These are phyloP conservation scores for Sabuloglossum arenarium DNA, from an alignment of 495 filamentous ascomycete genomes.

Conservation along the genomic window DNA sequence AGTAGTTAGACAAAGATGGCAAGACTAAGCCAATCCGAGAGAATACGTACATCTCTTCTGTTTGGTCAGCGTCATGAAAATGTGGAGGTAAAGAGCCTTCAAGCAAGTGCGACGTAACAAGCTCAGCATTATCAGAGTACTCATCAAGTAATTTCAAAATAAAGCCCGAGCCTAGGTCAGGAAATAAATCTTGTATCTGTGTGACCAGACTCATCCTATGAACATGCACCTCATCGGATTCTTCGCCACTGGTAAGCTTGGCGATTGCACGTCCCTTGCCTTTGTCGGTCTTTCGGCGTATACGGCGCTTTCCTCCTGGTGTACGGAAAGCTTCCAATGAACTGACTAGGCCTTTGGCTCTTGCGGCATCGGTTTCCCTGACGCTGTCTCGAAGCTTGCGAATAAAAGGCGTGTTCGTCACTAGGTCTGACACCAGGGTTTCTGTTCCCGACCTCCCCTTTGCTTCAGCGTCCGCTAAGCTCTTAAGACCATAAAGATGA, in stretches of 20 bases:
- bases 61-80: constrained; percentile 32
- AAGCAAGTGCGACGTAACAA: constrained; percentile 63
- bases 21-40: background rate
- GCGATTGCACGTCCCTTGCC: constrained; percentile 38
- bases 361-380: constrained; percentile 14
- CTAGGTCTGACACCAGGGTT: constrained; percentile 37
- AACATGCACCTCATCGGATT: constrained; percentile 35
- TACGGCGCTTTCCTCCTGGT: constrained; percentile 27
- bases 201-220: constrained; percentile 68
- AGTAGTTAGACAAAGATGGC: constrained; percentile 13
- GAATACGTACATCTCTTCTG: constrained; percentile 27
- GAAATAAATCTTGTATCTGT: constrained; percentile 84
- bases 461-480: constrained; percentile 32
- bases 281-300: constrained; percentile 32
- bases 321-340: constrained; percentile 27
- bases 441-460: constrained; percentile 8
- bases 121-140: constrained; percentile 57
- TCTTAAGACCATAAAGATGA: constrained; percentile 62
- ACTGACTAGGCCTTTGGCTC: constrained; percentile 36
- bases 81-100: constrained; percentile 54
- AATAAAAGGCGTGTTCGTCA: constrained; percentile 34
- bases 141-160: constrained; percentile 58
- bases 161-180: constrained; percentile 69
- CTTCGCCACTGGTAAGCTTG: constrained; percentile 10
- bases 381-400: constrained; percentile 17